Evolutionary conservation across 805 yeast species (phyloP), one percentile per base, ranked within the genome.

Genomic region (Scheffersomyces amazonensis): DNA sequence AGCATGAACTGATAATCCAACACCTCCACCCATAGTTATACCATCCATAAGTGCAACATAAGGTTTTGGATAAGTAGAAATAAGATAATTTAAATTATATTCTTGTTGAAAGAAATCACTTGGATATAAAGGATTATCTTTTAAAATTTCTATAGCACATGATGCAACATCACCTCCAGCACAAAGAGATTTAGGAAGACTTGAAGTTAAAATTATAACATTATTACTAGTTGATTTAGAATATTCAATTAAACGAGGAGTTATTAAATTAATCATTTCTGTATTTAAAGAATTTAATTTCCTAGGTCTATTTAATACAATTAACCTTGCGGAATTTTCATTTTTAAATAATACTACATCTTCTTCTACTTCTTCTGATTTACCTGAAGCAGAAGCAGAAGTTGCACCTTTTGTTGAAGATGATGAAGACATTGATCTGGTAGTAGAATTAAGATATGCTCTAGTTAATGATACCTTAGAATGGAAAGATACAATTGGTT

Each of bases 21-120:
- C 96, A 50, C 98, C 98, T 36, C 98, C 98, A 39, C 98, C 99
- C 96, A 93, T 88, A 19, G 91, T 87, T 51, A 91, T 87, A 16
- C 98, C 97, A 56, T 93, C 83, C 80, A 85, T 82, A 27, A 88
- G 54, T 0, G 95, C 71, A n/a, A 93, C 81, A 43, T 86, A 74
- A 1, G 98, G 98, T 67, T 89, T 91, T 41, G 81, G 69, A 51
- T 80, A 89, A n/a, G 91, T 81, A 8, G 95, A 82, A 43, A 90
- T 69, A 35, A 83, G 66, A 54, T 81, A 85, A 68, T 93, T 81
- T 53, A 93, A 66, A 44, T 82, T 78, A 66, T 93, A 91, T 64
- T 91, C 98, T 39, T 72, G 59, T 43, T 78, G 76, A 69, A 93
- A 91, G 63, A 84, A 86, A 41, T 76, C 76, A 23, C 79, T 56